Evolutionary conservation across 163 green algal species (phyloP), one percentile per base, ranked within the genome.

Genomic region (Volvox carteri): DNA sequence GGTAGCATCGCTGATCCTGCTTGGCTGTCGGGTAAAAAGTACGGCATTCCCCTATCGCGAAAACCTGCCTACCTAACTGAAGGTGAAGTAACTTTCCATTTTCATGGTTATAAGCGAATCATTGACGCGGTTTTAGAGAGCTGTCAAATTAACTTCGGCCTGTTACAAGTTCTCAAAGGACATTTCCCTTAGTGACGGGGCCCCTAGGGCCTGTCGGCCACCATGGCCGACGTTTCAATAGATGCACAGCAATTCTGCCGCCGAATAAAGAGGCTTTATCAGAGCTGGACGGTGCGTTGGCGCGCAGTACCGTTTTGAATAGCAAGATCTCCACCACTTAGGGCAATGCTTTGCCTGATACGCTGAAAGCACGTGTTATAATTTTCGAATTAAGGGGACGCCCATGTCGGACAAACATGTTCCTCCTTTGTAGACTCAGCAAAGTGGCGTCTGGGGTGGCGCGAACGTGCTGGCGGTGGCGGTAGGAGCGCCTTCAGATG

Each of bases 211-310:
- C 65, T 39, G 2, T 87, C 81, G 83, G 83, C 83, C 83, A 28
- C 68, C 37, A 95, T 95, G 93, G 90, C 74, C 28, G 91, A 92
- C 75, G 88, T 97, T 1, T 81, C 86, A 12, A 96, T 98, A 35
- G 91, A 97, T 86, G 84, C 72, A 0, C 85, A 70, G 2, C 87
- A 85, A 3, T 98, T 97, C 72, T 89, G 87, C 16, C 89, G 42
- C 74, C 86, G 95, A 7, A 54, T 98, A 1, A 95, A 97, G 87
- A 54, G 92, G 74, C 92, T 98, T 0, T 96, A 97, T 72, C 87
- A 93, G 2, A 88, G 90, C 19, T 98, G 96, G 96, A 92, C 96
- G 94, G 96, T 97, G 50, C 54, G 91, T 70, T 35, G 6, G n/a
- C 75, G 70, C 56, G 56, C 21, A n/a, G 23, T 37, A 62, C 19